Evolutionary conservation across 2,329 filamentous ascomycete species (phyloP).

Genomic region (Aspergillus spinulosporus): DNA sequence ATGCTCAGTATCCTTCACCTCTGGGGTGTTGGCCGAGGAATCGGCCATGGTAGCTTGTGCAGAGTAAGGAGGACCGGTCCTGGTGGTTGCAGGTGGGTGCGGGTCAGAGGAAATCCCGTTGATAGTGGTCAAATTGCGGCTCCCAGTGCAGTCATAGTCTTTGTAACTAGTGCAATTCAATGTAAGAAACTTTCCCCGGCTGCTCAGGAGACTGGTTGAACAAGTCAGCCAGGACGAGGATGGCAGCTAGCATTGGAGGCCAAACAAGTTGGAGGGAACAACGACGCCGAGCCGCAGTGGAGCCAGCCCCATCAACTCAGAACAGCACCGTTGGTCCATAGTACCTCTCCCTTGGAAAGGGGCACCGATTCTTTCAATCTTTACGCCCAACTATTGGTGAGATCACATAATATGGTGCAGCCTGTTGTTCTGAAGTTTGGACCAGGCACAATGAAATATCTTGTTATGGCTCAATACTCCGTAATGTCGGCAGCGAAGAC

Average conservation of each 20-base stretch:
- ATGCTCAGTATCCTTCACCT: slow-evolving; percentile 22
- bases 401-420: background rate
- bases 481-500: background rate
- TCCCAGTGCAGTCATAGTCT: slow-evolving; percentile 1
- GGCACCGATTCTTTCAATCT: slow-evolving; percentile 7
- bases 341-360: slow-evolving; percentile 6
- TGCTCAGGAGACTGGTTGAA: slow-evolving; percentile 3
- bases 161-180: background rate
- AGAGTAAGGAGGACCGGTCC: background rate
- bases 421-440: background rate
- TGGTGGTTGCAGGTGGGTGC: slow-evolving; percentile 2
- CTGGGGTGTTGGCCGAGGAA: slow-evolving; percentile 21
- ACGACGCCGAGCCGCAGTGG: slow-evolving; percentile 29
- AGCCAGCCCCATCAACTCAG: slow-evolving; percentile 25
- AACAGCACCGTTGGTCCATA: slow-evolving; percentile 10
- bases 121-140: background rate
- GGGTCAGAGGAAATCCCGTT: slow-evolving; percentile 8
- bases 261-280: slow-evolving; percentile 19
- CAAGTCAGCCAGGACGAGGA: slow-evolving; percentile 13
- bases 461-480: background rate
- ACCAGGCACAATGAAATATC: background rate
- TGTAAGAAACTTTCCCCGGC: background rate
- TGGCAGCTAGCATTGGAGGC: slow-evolving; percentile 21
- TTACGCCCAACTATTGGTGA: background rate
- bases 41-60: slow-evolving; percentile 27